Base-by-base conservation (phyloP, 306 rosid genomes). In the Rosa chinensis region DNA sequence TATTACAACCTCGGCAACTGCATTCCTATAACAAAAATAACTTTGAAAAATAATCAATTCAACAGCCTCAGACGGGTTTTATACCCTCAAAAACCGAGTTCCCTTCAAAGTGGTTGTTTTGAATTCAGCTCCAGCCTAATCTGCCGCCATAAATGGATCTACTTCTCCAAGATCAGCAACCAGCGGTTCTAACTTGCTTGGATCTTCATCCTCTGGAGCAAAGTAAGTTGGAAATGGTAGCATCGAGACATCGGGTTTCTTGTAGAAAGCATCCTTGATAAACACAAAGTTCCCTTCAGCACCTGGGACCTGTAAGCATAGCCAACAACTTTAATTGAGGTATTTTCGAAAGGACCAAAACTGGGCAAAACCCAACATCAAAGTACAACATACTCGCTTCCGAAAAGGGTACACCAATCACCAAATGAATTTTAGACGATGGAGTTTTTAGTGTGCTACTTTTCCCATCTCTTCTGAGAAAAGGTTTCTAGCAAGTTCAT, bases 221-320 rank as follows among this genome's bases (percentile, higher is more conserved):
- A 91, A 89, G 90, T 85, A 85, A 32, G 99, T 95, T 14, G 99
- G 99, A 83, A 95, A 95, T 25, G 98, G 99, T 79, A 95, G 96
- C 18, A 70, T 62, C 8, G 97, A 85, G 63, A 78, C 63, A 44
- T 93, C 76, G 3, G 97, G 98, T 88, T 90, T 93, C 86, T 86
- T 89, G 80, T 80, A 91, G 75, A 91, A 80, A 2, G 98, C 88
- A 23, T 96, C 99, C 82, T 86, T 96, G 72, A 96, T 88, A 78
- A 89, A 96, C 64, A 96, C 94, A 75, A 96, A 96, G 89, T 90
- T 93, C 71, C 98, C 99, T 82, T 92, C 87, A 10, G 99, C 96
- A 50, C 99, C 98, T 0, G 99, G 99, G 72, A 93, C 94, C 99
- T 96, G 91, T 62, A 78, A 37, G 37, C 21, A 55, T 25, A 47